phyloP scores from a whole-genome alignment of 495 filamentous ascomycete genomes.

The Cercophora scortea region DNA sequence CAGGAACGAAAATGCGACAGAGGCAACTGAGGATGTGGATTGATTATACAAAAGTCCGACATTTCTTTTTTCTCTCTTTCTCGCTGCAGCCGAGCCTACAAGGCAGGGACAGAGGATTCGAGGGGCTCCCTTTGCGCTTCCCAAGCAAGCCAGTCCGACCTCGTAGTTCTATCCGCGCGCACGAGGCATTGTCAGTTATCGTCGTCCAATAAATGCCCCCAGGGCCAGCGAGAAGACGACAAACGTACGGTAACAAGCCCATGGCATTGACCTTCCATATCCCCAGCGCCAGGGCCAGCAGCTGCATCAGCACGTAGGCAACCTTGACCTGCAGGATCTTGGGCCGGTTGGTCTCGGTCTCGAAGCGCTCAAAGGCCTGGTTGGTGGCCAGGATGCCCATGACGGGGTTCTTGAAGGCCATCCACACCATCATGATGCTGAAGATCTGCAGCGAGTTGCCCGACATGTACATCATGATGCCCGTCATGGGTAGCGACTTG shows the following conservation, averaged over 20 bases:
- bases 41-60: neutral
- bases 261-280: slow-evolving; percentile 97
- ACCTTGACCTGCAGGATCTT: slow-evolving; percentile 74
- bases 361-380: slow-evolving; percentile 76
- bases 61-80: neutral
- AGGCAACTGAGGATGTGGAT: neutral
- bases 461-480: slow-evolving; percentile 99
- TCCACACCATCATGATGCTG: slow-evolving; percentile 99
- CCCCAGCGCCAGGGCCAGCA: slow-evolving; percentile 72
- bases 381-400: slow-evolving; percentile 74
- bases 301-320: slow-evolving; percentile 80
- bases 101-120: slow-evolving; percentile 57
- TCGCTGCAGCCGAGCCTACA: slow-evolving; percentile 22
- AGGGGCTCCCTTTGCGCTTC: slow-evolving; percentile 70
- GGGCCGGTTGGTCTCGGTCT: slow-evolving; percentile 67
- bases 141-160: slow-evolving; percentile 95
- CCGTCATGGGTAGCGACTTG: slow-evolving; percentile 95
- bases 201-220: neutral
- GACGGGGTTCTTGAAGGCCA: slow-evolving; percentile 95
- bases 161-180: slow-evolving; percentile 67
- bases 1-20: too few species aligned
- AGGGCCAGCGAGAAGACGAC: neutral
- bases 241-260: slow-evolving; percentile 68
- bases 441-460: slow-evolving; percentile 98
- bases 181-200: slow-evolving; percentile 17